Base-by-base conservation (phyloP, 805 yeast genomes). In the Torulaspora gathmanii region DNA sequence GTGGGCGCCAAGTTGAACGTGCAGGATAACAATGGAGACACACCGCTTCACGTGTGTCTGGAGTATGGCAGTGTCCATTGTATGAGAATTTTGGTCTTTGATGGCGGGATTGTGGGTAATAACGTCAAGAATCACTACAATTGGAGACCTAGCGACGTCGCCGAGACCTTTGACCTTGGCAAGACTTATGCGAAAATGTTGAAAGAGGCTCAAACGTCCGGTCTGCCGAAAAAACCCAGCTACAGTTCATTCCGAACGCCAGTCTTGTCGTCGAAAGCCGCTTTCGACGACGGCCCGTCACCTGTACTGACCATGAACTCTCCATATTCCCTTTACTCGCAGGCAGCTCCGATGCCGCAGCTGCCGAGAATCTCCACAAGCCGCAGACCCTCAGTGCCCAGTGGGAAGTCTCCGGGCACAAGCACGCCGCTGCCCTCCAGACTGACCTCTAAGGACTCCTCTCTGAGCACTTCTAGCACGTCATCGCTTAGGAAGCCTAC, bases 21-120 rank as follows among this genome's bases (percentile, higher is more conserved):
- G 4, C 81, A 79, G 44, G 95, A 93, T 60, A 68, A 70, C 8
- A 76, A 77, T 12, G 95, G 93, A 1, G 86, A 88, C 58, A 82
- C 95, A 2, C 87, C 96, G 0, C 67, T 91, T 33, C 98, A 91
- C 64, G 70, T 84, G 42, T 95, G 96, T 0, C 74, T 86, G 53
- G 82, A 83, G 44, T 78, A 73, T 54, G 91, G 90, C 5, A 76
- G 78, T 48, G 55, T 76, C 12, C 75, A 75, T 38, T 80, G 86
- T 37, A 64, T 80, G 49, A 71, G 75, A 42, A 58, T 82, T 27
- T 64, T 85, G 35, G 62, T 82, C 0, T 69, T 67, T 13, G 58
- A 58, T 33, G 61, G 58, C 2, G 69, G 77, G 25, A 70, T 73
- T 16, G 77, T 79, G 1, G 75, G 79, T 47, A 73, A 72, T 30